A percentile compares a stretch with the other conserved stretches of the same genome.
phyloP scores from a whole-genome alignment of 345 rosid species.

The Brassica napus region DNA sequence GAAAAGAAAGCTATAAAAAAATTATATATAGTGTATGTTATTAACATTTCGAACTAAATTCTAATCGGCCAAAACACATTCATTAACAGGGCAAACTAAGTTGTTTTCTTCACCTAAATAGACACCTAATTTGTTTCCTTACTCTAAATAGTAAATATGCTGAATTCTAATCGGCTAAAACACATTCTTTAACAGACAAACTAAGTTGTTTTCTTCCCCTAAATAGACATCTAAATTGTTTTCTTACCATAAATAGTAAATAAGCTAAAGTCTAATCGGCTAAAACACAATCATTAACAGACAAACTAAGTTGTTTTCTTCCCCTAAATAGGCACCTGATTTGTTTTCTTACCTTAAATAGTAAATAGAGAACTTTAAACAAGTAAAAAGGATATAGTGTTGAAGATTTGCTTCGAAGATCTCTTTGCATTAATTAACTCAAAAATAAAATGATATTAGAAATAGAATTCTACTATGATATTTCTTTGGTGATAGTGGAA shows the following conservation, averaged over 20 bases:
- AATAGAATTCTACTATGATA: neutral
- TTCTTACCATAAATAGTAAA: conserved; percentile 29
- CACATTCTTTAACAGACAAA: conserved; percentile 17
- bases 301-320: conserved; percentile 15
- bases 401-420: conserved; percentile 23
- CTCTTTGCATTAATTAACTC: conserved; percentile 13
- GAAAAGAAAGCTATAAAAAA: neutral
- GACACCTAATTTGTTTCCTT: conserved; percentile 11
- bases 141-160: conserved; percentile 24
- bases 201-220: conserved; percentile 16
- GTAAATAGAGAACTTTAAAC: conserved; percentile 15
- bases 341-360: conserved; percentile 24
- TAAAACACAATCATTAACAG: conserved; percentile 24
- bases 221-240: conserved; percentile 25
- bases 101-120: conserved; percentile 25
- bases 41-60: conserved; percentile 17
- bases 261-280: conserved; percentile 21
- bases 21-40: neutral
- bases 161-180: conserved; percentile 20
- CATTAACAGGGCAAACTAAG: conserved; percentile 6
- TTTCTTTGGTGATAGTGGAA: conserved; percentile 21
- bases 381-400: conserved; percentile 15
- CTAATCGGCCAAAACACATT: conserved; percentile 25
- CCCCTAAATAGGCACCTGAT: conserved; percentile 19
- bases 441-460: neutral